Base-by-base conservation (phyloP, 805 yeast species). In the Yamadazyma ubonensis region DNA sequence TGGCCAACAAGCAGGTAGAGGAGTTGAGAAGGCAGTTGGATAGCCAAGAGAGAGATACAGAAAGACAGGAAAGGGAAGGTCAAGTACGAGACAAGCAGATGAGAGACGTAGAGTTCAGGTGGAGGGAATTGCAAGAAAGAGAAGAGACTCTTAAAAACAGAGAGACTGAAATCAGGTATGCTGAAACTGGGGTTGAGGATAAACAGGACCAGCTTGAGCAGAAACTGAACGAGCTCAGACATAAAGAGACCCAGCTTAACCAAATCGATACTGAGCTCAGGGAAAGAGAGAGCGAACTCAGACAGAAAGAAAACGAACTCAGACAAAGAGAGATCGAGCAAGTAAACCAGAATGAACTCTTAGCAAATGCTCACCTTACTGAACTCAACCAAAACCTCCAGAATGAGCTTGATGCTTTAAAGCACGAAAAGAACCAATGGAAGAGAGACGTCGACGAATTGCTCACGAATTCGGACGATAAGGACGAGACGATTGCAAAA, bases 1-100 rank as follows among this genome's bases (percentile, higher is more conserved):
- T 51, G 12, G 43, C 49, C 29, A 28, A 48, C 15, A 36, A 46
- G 19, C 48, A 46, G 14, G 44, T 51, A 7, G 36, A 47, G 26
- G 26, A 23, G 26, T 12, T 23, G 12, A 23, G 26, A 11, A 29
- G 26, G 8, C 3, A 31, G 15, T 45, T 43, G 19, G 26, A 14
- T 50, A n/a, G n/a, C n/a, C n/a, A n/a, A n/a, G n/a, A n/a, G n/a
- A n/a, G n/a, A n/a, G n/a, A n/a, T n/a, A n/a, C n/a, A n/a, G n/a
- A n/a, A n/a, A n/a, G n/a, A n/a, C n/a, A n/a, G n/a, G n/a, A n/a
- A n/a, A n/a, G n/a, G n/a, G n/a, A n/a, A n/a, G n/a, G n/a, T n/a
- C n/a, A n/a, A n/a, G n/a, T n/a, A n/a, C n/a, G n/a, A 23, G 26
- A 23, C 26, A 6, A 23, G 26, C 26, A 12, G 26, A 23, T 23